Conservation (phyloP, 768 basidiomycete genomes). For the Russula virescens region DNA sequence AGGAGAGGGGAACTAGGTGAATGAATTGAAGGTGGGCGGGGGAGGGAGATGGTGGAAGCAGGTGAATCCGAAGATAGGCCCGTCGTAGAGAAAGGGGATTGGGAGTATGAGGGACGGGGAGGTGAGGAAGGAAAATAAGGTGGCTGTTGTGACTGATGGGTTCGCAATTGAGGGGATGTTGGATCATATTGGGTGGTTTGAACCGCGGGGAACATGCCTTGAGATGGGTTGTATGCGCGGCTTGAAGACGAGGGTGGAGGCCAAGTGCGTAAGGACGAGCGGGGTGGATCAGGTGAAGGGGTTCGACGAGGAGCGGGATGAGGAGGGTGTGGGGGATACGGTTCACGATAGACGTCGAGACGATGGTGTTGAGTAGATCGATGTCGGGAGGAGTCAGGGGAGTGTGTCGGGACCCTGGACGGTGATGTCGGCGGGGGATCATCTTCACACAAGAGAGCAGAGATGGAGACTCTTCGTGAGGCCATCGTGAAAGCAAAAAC, state of each 20-base stretch:
- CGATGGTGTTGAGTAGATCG: not conserved
- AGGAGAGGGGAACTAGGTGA: conserved; percentile 13
- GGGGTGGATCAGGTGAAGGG: conserved; percentile 24
- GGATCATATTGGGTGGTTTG: conserved; percentile 1
- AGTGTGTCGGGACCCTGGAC: conserved; percentile 8
- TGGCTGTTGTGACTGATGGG: conserved; percentile 7
- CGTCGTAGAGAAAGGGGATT: conserved; percentile 10
- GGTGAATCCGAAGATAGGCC: conserved; percentile 17
- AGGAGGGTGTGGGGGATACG: conserved; percentile 24
- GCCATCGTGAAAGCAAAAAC: conserved; percentile 39
- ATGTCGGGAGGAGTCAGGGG: conserved; percentile 2
- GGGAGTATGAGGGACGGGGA: conserved; percentile 17
- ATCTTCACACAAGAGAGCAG: conserved; percentile 62
- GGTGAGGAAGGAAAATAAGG: conserved; percentile 4
- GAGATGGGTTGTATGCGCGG: conserved; percentile 9
- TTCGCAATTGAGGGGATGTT: conserved; percentile 3
- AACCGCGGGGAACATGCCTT: conserved; percentile 6
- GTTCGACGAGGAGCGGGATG: conserved; percentile 26
- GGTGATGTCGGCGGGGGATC: conserved; percentile 10
- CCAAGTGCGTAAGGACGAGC: conserved; percentile 1
- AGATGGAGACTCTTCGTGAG: conserved; percentile 68
- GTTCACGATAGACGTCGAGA: conserved; percentile 10
- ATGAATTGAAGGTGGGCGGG: conserved; percentile 11
- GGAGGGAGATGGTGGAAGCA: conserved; percentile 11
- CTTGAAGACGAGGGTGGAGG: not conserved